These are phyloP conservation scores for Verticillium klebahnii DNA, from an alignment of 2,329 filamentous ascomycete species.

Conservation along the genomic window DNA sequence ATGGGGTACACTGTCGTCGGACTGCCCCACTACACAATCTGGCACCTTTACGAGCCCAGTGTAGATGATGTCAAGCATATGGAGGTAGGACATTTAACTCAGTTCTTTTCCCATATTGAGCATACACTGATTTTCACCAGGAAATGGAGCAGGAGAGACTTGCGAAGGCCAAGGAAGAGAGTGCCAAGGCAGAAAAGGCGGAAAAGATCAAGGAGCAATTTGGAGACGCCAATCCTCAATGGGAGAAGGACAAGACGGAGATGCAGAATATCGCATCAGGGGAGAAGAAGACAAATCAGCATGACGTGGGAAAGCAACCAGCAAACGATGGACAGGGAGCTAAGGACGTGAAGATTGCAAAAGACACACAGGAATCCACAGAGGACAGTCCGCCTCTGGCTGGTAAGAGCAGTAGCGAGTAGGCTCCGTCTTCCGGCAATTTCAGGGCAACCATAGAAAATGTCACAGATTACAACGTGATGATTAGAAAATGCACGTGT, in stretches of 20 bases:
- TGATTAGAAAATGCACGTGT: neutral
- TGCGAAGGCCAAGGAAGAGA: conserved; percentile 74
- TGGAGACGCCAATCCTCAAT: conserved; percentile 70
- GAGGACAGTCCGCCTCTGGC: neutral
- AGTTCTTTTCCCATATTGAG: neutral
- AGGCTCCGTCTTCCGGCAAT: neutral
- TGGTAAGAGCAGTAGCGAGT: neutral
- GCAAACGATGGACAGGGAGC: conserved; percentile 11
- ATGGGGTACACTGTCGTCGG: conserved; percentile 96
- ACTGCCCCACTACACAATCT: conserved; percentile 95
- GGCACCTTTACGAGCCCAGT: conserved; percentile 99
- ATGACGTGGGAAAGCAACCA: conserved; percentile 7
- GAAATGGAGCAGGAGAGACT: conserved; percentile 91
- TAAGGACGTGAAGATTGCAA: conserved; percentile 2
- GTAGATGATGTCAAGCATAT: conserved; percentile 96
- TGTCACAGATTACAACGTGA: neutral
- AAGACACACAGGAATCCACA: conserved; percentile 8
- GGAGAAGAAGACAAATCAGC: conserved; percentile 3
- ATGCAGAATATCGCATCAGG: conserved; percentile 51
- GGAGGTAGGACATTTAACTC: conserved; percentile 53
- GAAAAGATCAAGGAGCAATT: conserved; percentile 81
- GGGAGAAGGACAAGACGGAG: conserved; percentile 84
- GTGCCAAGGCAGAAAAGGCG: conserved; percentile 64
- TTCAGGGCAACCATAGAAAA: neutral
- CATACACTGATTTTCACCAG: conserved; percentile 31